These are phyloP conservation scores for Aspergillus floridensis DNA, from an alignment of 2,329 filamentous ascomycete genomes.

Conservation along the genomic window DNA sequence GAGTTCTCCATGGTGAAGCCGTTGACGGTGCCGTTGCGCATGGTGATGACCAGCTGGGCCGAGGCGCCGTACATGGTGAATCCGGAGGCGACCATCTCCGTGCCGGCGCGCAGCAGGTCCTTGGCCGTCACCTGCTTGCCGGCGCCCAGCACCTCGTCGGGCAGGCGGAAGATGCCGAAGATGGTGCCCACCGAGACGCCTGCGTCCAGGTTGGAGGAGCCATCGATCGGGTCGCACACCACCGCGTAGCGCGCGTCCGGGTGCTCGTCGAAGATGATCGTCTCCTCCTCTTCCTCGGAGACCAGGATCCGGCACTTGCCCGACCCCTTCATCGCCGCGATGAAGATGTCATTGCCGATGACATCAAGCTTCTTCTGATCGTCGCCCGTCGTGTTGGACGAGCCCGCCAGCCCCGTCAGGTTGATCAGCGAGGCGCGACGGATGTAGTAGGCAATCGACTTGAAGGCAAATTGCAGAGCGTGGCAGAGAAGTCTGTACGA, in stretches of 20 bases:
- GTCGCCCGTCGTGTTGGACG: conserved; percentile 91
- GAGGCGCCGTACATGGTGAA: conserved; percentile 99
- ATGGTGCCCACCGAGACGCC: conserved; percentile 98
- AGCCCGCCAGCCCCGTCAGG: conserved; percentile 89
- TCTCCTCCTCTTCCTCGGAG: conserved; percentile 95
- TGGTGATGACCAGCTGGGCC: conserved; percentile 92
- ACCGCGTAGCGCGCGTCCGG: conserved; percentile 82
- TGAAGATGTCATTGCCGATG: conserved; percentile 97
- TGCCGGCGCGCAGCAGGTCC: conserved; percentile 84
- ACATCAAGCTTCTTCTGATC: conserved; percentile 99
- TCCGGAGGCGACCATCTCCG: conserved; percentile 87
- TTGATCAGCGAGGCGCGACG: conserved; percentile 93
- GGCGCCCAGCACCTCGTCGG: conserved; percentile 56
- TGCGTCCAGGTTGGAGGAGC: conserved; percentile 94
- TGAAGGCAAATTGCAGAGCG: conserved; percentile 98
- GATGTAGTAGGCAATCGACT: conserved; percentile 99
- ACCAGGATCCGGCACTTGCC: conserved; percentile 88
- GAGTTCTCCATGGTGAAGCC: conserved; percentile 97
- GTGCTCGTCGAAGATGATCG: conserved; percentile 78
- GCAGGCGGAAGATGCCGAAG: conserved; percentile 88
- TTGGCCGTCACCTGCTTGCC: conserved; percentile 60
- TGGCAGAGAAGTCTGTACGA: conserved; percentile 79
- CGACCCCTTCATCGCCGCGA: conserved; percentile 89
- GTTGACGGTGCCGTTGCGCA: conserved; percentile 88
- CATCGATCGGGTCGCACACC: conserved; percentile 96